A percentile compares a stretch with the other conserved stretches of the same genome.
These are phyloP conservation scores for Cryptosporidium bovis DNA, from an alignment of 169 alveolate genomes.

Conservation along the genomic window DNA sequence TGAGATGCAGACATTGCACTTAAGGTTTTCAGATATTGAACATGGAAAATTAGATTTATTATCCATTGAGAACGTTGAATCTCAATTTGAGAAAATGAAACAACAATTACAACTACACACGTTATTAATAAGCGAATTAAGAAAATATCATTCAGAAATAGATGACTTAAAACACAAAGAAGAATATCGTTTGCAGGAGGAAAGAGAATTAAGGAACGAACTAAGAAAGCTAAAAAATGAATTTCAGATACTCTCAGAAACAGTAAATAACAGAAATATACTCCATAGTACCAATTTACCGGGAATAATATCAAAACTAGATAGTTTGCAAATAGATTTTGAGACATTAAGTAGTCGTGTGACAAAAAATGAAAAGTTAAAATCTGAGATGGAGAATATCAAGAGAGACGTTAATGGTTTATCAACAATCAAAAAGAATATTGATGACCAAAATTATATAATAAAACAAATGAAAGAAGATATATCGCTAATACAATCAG, in stretches of 20 bases:
- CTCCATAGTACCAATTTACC: slow-evolving; percentile 59
- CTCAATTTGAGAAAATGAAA: slow-evolving; percentile 58
- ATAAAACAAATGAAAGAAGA: slow-evolving; percentile 61
- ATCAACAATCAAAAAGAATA: slow-evolving; percentile 16
- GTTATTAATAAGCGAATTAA: slow-evolving; percentile 47
- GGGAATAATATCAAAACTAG: slow-evolving; percentile 20
- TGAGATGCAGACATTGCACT: slow-evolving; percentile 67
- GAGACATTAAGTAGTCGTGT: slow-evolving; percentile 23
- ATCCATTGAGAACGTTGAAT: slow-evolving; percentile 47
- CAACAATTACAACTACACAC: slow-evolving; percentile 67
- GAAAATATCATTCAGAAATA: slow-evolving; percentile 71
- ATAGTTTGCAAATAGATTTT: slow-evolving; percentile 55
- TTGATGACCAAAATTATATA: slow-evolving; percentile 46
- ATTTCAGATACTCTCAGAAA: slow-evolving; percentile 33
- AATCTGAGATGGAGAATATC: slow-evolving; percentile 36
- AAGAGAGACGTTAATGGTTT: slow-evolving; percentile 51
- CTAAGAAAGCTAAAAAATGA: slow-evolving; percentile 61
- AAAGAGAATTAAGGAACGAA: slow-evolving; percentile 44
- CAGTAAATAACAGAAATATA: slow-evolving; percentile 44
- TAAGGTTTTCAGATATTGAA: slow-evolving; percentile 63
- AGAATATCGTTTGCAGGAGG: slow-evolving; percentile 32
- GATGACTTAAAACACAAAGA: slow-evolving; percentile 61
- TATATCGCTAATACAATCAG: slow-evolving; percentile 27
- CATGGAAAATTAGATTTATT: slow-evolving; percentile 48
- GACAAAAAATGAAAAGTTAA: slow-evolving; percentile 28